Conservation (phyloP, 495 filamentous ascomycete species). For the Xylaria flabelliformis region DNA sequence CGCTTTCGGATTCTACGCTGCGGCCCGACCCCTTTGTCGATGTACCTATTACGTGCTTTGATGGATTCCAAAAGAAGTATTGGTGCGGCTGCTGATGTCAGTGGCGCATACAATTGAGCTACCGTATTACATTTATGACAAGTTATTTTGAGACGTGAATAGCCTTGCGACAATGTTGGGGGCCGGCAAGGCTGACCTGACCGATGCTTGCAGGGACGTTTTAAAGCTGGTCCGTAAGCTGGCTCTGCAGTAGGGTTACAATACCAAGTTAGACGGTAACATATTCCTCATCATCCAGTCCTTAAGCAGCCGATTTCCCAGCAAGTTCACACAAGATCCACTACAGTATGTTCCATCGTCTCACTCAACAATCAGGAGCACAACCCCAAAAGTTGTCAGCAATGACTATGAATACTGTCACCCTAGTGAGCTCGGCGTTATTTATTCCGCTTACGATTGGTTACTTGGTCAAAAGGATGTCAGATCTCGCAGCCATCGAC, state of each 20-base stretch:
- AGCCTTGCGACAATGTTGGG: conserved; percentile 19
- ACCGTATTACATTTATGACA: neutral
- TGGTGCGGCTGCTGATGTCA: conserved; percentile 23
- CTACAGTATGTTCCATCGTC: neutral
- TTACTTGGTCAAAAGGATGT: conserved; percentile 10
- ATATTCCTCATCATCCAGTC: neutral
- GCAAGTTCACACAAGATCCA: conserved; percentile 1
- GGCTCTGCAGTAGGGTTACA: conserved; percentile 18
- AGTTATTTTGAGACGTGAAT: conserved; percentile 16
- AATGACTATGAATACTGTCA: conserved; percentile 11
- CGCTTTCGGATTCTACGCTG: conserved; percentile 26
- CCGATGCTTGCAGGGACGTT: conserved; percentile 9
- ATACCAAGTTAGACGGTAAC: neutral
- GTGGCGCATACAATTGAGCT: conserved; percentile 8
- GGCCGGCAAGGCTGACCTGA: conserved; percentile 27
- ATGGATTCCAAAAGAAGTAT: neutral
- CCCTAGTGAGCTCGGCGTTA: conserved; percentile 3
- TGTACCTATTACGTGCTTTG: conserved; percentile 16
- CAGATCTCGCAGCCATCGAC: conserved; percentile 14
- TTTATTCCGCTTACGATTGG: conserved; percentile 19
- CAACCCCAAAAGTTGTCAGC: conserved; percentile 19
- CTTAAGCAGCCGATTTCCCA: conserved; percentile 6
- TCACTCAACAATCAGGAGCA: conserved; percentile 18
- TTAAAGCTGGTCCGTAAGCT: conserved; percentile 16
- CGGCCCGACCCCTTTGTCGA: conserved; percentile 6